phyloP scores from a whole-genome alignment of 306 rosid genomes.

The Rosa persica region DNA sequence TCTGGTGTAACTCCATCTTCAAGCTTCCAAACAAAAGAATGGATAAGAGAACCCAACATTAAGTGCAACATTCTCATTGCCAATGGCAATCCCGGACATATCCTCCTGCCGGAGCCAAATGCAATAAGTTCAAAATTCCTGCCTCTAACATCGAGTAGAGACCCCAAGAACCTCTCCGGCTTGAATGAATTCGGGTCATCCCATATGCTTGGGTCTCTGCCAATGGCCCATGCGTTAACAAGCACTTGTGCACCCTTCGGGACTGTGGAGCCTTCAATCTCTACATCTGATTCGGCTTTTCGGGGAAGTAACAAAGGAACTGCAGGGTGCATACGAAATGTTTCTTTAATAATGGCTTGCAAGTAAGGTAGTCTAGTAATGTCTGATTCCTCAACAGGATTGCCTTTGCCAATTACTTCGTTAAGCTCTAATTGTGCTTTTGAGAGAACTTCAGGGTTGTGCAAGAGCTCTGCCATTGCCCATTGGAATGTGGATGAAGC shows the following conservation, averaged over 20 bases:
- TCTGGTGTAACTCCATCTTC: constrained; percentile 30
- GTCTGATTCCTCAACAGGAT: constrained; percentile 51
- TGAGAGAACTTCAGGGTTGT: constrained; percentile 36
- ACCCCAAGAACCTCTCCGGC: constrained; percentile 56
- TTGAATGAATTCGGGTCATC: constrained; percentile 34
- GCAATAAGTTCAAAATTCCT: constrained; percentile 48
- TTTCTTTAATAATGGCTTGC: constrained; percentile 58
- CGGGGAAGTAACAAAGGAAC: constrained; percentile 53
- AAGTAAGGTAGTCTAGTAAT: constrained; percentile 39
- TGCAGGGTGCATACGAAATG: constrained; percentile 40
- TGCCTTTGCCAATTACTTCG: constrained; percentile 46
- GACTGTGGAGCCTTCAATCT: constrained; percentile 37
- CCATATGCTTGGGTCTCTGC: constrained; percentile 44
- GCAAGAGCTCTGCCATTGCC: constrained; percentile 60
- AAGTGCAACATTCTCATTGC: constrained; percentile 47
- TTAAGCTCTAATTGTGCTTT: constrained; percentile 43
- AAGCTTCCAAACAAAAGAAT: constrained; percentile 63
- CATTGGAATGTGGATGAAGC: constrained; percentile 44
- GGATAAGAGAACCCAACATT: constrained; percentile 51
- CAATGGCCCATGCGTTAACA: constrained; percentile 50
- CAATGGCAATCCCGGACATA: constrained; percentile 49
- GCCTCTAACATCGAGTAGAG: constrained; percentile 44
- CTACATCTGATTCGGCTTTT: constrained; percentile 42
- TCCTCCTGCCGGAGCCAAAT: constrained; percentile 45
- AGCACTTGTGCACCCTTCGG: constrained; percentile 51